Evolutionary conservation across 345 rosid genomes (phyloP).

Genomic region (Eucalyptus fibrosa): DNA sequence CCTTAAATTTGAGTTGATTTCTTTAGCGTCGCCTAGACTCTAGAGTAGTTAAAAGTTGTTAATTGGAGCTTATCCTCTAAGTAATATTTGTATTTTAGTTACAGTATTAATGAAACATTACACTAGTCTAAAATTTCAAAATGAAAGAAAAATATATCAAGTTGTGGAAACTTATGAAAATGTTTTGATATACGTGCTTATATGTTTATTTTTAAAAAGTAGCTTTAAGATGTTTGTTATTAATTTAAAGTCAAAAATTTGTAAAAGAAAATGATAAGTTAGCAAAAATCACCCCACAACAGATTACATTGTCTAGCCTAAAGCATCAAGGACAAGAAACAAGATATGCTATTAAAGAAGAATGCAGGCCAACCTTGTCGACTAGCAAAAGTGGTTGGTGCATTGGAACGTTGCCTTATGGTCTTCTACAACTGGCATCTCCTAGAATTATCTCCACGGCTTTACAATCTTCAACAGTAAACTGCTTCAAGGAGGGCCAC

Average conservation of each 20-base stretch:
- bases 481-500: neutral
- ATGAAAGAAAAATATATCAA: neutral
- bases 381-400: neutral
- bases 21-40: neutral
- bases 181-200: neutral
- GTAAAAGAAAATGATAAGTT: neutral
- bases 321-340: neutral
- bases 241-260: neutral
- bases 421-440: neutral
- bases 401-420: rapidly evolving
- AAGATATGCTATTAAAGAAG: neutral
- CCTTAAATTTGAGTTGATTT: neutral
- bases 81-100: neutral
- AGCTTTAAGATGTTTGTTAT: neutral
- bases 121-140: neutral
- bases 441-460: neutral
- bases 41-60: neutral
- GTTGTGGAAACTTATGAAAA: neutral
- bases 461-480: neutral
- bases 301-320: neutral
- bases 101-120: neutral
- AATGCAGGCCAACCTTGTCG: neutral
- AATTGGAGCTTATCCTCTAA: neutral
- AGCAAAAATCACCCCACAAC: neutral
- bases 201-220: neutral